Percentiles rank a stretch among this genome's conserved stretches.
phyloP scores from a whole-genome alignment of 257 asterid genomes.

The Solanum rostratum region DNA sequence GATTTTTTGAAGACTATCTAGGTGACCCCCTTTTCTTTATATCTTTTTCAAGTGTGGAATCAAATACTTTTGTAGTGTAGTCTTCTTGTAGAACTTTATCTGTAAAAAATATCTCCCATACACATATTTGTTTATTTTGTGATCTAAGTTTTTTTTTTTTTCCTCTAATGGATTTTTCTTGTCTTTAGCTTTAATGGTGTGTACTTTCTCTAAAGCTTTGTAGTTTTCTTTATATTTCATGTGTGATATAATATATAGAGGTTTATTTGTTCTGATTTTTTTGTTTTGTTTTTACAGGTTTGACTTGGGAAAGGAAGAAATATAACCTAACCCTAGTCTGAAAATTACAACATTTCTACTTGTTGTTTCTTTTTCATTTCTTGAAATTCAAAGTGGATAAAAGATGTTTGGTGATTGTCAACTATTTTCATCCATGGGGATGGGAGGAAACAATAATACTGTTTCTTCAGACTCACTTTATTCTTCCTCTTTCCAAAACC shows the following conservation, averaged over 20 bases:
- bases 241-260: background rate
- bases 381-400: background rate
- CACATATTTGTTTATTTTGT: background rate
- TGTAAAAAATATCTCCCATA: background rate
- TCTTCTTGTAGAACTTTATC: background rate
- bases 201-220: background rate
- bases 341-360: background rate
- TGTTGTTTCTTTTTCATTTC: too few species aligned
- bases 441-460: conserved; percentile 31
- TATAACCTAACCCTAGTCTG: background rate
- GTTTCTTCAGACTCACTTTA: conserved; percentile 24
- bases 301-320: background rate
- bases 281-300: background rate
- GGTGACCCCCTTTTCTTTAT: background rate
- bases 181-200: background rate
- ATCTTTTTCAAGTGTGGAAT: background rate
- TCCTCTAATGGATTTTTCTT: background rate
- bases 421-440: conserved; percentile 57
- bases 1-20: background rate
- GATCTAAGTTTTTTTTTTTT: background rate
- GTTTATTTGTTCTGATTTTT: background rate
- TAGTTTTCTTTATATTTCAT: background rate
- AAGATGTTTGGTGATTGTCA: conserved; percentile 92
- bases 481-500: conserved; percentile 47
- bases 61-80: background rate